Evolutionary conservation across 192 early-diverging fungal genomes (phyloP), one percentile per base, ranked within the genome.

Genomic region (Hyaloraphidium curvatum): DNA sequence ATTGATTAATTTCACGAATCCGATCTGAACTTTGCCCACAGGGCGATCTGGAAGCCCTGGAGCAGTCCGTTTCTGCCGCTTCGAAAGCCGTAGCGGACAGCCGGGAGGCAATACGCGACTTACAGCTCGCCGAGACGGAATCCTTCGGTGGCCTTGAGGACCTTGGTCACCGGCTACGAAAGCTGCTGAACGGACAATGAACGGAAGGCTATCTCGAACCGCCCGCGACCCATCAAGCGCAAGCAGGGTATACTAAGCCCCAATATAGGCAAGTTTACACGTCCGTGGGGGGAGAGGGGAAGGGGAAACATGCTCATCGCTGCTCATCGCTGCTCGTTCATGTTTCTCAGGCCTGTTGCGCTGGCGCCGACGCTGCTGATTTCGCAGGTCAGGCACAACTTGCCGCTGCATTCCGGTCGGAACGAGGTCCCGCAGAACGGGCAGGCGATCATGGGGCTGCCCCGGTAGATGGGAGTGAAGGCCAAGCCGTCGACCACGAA

Each of bases 381-480:
- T 28, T 85, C 81, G 67, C 95, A 99, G 17, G 91, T 74, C 5
- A 69, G 75, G 70, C 92, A 96, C 30, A 92, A 69, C 52, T 68
- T 66, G 19, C 80, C 85, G 26, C 71, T 62, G 62, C 70, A 83
- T 59, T 93, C 83, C 23, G 89, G 85, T 62, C 84, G 82, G 67
- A 82, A 93, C 11, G 82, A 72, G 2, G 91, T 79, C 25, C 75
- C 68, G 67, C 92, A 96, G 71, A 81, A 94, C 17, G 89, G 78
- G 62, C 95, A 98, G 33, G 75, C 63, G 11, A 78, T 73, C 3
- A 69, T 67, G 5, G 87, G 77, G 31, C 80, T 83, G 39, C 89
- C 91, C 35, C 75, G 74, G 72, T 91, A 87, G 55, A 98, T 96
- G 3, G 95, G 89, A 28, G 82, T 75, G 57, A 77, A 86, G 25